A percentile compares a stretch with the other conserved stretches of the same genome.
Evolutionary conservation across 257 asterid genomes (phyloP).

Genomic region (Penstemon newberryi): DNA sequence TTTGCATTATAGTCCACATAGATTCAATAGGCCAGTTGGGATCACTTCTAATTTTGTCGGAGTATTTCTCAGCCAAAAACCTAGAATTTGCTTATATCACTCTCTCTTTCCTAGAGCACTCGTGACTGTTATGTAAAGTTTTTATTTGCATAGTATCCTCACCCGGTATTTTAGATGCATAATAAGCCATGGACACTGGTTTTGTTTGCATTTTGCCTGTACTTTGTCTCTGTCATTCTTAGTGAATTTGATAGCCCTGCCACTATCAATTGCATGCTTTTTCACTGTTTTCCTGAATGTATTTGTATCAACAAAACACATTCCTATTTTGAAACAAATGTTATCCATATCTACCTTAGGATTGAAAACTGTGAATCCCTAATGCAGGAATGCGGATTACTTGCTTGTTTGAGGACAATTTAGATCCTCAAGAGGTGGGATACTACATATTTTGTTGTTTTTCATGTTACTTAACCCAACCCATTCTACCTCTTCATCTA

Average conservation of each 20-base stretch:
- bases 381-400: not conserved
- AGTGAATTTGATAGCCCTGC: not conserved
- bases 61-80: not conserved
- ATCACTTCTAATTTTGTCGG: not conserved
- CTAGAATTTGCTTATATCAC: not conserved
- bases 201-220: not conserved
- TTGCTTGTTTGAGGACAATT: too few species aligned
- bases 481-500: not conserved
- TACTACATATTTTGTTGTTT: too few species aligned
- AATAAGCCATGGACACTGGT: too few species aligned
- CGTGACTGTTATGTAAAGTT: not conserved
- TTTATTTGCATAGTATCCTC: not conserved
- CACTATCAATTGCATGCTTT: not conserved
- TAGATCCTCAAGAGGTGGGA: too few species aligned
- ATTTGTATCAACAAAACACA: not conserved
- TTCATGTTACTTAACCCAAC: not conserved
- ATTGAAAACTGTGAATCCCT: not conserved
- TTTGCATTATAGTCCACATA: not conserved
- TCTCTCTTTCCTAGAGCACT: not conserved
- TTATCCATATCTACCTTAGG: not conserved
- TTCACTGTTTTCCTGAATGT: not conserved
- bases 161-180: not conserved
- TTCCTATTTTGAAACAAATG: not conserved
- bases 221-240: constrained; percentile 1
- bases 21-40: not conserved